A percentile compares a stretch with the other conserved stretches of the same genome.
Evolutionary conservation across 768 basidiomycete species (phyloP).

Genomic region (Russula griseocarnosa): DNA sequence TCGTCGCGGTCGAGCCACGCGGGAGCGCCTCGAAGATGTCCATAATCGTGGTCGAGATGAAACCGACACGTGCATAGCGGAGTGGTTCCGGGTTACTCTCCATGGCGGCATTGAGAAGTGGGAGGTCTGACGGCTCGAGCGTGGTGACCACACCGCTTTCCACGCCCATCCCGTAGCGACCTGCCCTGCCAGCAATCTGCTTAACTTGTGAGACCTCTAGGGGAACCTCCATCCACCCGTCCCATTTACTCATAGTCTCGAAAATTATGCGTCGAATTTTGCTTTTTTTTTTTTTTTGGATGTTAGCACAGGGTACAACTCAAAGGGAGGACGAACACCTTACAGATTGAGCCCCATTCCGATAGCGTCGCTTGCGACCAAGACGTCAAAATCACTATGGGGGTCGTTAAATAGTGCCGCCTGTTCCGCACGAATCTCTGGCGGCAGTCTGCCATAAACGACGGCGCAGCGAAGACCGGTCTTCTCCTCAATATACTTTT

Average conservation of each 20-base stretch:
- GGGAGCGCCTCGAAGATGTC: constrained; percentile 44
- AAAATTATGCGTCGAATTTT: constrained; percentile 91
- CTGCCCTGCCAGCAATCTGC: constrained; percentile 93
- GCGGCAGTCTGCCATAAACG: constrained; percentile 88
- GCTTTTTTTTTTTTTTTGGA: constrained; percentile 71
- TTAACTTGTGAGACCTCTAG: constrained; percentile 79
- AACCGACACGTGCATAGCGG: constrained; percentile 47
- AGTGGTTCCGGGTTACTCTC: constrained; percentile 48
- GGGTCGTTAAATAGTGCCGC: constrained; percentile 89
- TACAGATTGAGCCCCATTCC: constrained; percentile 98
- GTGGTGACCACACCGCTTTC: constrained; percentile 72
- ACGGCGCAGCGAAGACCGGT: constrained; percentile 84
- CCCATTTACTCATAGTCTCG: constrained; percentile 56
- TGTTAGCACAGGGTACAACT: background rate
- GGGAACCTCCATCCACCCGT: constrained; percentile 42
- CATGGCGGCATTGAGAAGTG: constrained; percentile 55
- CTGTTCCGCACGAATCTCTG: constrained; percentile 88
- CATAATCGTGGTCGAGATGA: constrained; percentile 31
- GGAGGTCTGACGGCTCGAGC: constrained; percentile 57
- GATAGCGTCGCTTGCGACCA: constrained; percentile 92
- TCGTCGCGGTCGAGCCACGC: constrained; percentile 36
- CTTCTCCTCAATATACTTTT: constrained; percentile 60
- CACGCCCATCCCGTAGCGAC: constrained; percentile 67
- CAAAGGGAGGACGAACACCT: constrained; percentile 32
- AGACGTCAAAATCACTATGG: constrained; percentile 76